Percentiles rank a stretch among this genome's conserved stretches.
phyloP scores from a whole-genome alignment of 2,329 filamentous ascomycete species.

The Microdochium trichocladiopsis region DNA sequence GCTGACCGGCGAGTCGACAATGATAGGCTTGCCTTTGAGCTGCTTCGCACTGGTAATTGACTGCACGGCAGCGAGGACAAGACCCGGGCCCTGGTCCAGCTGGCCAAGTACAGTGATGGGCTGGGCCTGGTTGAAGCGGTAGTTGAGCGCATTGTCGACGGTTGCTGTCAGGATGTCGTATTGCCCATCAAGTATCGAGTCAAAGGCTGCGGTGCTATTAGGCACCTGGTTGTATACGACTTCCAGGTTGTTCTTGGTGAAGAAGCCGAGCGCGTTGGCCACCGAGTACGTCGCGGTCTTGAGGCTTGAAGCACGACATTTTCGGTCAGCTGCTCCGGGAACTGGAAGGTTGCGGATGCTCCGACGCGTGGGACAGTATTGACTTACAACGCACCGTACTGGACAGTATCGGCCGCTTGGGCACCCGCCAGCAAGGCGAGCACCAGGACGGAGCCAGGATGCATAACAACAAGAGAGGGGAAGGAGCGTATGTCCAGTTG shows the following conservation, averaged over 20 bases:
- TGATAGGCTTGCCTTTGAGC: conserved; percentile 16
- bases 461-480: too few relatives aligned
- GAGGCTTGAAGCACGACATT: conserved; percentile 1
- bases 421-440: background rate
- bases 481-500: too few relatives aligned
- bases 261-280: conserved; percentile 19
- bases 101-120: conserved; percentile 19
- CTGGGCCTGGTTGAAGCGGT: conserved; percentile 17
- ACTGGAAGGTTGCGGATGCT: too few relatives aligned
- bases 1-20: conserved; percentile 18
- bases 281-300: conserved; percentile 19
- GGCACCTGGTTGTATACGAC: conserved; percentile 19
- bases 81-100: conserved; percentile 20
- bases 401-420: conserved; percentile 4
- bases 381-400: conserved; percentile 10
- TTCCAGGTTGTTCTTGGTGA: conserved; percentile 16
- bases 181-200: conserved; percentile 11
- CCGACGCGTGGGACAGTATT: background rate
- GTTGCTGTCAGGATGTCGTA: conserved; percentile 20
- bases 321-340: background rate
- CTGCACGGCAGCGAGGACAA: conserved; percentile 17
- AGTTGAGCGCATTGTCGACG: conserved; percentile 20
- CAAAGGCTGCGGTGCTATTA: conserved; percentile 16
- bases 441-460: too few relatives aligned
- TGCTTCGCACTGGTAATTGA: conserved; percentile 15